phyloP scores from a whole-genome alignment of 2,329 filamentous ascomycete genomes.

The Penicillium sp. region DNA sequence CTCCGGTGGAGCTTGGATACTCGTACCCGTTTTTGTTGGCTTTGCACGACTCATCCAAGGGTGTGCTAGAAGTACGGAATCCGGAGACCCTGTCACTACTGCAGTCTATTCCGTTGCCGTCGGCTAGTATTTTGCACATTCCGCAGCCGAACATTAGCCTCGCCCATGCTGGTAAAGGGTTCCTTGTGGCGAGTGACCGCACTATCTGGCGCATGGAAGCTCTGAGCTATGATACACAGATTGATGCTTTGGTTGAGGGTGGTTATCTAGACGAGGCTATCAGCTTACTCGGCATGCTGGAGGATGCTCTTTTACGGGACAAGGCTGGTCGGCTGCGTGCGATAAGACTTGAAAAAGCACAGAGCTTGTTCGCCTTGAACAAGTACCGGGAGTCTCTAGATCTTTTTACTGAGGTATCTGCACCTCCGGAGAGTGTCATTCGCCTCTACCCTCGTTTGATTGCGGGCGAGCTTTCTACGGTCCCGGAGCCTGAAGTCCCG shows the following conservation, averaged over 20 bases:
- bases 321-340: constrained; percentile 78
- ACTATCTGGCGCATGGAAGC: constrained; percentile 96
- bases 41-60: constrained; percentile 77
- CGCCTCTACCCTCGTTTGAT: constrained; percentile 79
- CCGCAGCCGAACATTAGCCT: constrained; percentile 89
- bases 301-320: constrained; percentile 82
- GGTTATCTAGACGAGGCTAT: constrained; percentile 85
- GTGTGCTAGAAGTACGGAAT: constrained; percentile 84
- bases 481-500: constrained; percentile 49
- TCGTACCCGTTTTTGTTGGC: constrained; percentile 95
- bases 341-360: constrained; percentile 88
- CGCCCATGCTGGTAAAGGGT: constrained; percentile 94
- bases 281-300: constrained; percentile 81
- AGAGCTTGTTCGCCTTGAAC: constrained; percentile 74
- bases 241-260: constrained; percentile 73
- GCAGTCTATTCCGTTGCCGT: constrained; percentile 78
- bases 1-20: constrained; percentile 89
- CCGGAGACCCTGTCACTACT: constrained; percentile 87
- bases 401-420: constrained; percentile 84
- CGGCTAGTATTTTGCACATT: constrained; percentile 82
- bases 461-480: constrained; percentile 72
- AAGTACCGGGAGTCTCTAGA: constrained; percentile 86
- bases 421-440: constrained; percentile 85
- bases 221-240: constrained; percentile 84
- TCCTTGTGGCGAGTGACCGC: constrained; percentile 87